These are phyloP conservation scores for Rugonectria rugulosa DNA, from an alignment of 2,329 filamentous ascomycete genomes.

Conservation along the genomic window DNA sequence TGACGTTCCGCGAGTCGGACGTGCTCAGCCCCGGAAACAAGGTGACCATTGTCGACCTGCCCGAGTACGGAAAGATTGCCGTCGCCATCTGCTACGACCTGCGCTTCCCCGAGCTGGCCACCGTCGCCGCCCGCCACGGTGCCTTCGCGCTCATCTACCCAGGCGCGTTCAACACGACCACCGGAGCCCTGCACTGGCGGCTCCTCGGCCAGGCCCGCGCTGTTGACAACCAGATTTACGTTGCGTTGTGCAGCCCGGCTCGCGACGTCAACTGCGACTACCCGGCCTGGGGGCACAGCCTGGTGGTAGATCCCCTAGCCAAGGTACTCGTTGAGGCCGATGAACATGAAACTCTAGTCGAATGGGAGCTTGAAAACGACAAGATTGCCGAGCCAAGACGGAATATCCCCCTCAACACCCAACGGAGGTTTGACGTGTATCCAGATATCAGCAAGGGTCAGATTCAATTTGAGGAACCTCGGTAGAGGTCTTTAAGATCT, in stretches of 20 bases:
- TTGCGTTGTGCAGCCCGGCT: conserved; percentile 90
- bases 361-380: conserved; percentile 72
- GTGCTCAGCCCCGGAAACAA: conserved; percentile 86
- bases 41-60: conserved; percentile 84
- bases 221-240: conserved; percentile 93
- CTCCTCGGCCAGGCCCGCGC: conserved; percentile 83
- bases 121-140: conserved; percentile 84
- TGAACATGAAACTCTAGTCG: conserved; percentile 78
- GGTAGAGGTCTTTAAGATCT: neutral
- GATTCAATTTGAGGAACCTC: conserved; percentile 46
- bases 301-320: conserved; percentile 89
- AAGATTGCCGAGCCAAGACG: conserved; percentile 78
- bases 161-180: conserved; percentile 96
- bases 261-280: conserved; percentile 80
- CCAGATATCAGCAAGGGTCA: conserved; percentile 80
- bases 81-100: conserved; percentile 98
- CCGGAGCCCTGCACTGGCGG: conserved; percentile 90
- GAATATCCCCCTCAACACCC: conserved; percentile 82
- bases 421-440: conserved; percentile 95
- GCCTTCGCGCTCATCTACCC: conserved; percentile 91
- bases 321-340: conserved; percentile 80
- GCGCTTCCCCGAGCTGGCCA: conserved; percentile 93
- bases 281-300: conserved; percentile 89
- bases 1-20: conserved; percentile 89
- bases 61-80: conserved; percentile 86